Conservation (phyloP, 1,284 basidiomycete genomes). For the Athelia sp. region DNA sequence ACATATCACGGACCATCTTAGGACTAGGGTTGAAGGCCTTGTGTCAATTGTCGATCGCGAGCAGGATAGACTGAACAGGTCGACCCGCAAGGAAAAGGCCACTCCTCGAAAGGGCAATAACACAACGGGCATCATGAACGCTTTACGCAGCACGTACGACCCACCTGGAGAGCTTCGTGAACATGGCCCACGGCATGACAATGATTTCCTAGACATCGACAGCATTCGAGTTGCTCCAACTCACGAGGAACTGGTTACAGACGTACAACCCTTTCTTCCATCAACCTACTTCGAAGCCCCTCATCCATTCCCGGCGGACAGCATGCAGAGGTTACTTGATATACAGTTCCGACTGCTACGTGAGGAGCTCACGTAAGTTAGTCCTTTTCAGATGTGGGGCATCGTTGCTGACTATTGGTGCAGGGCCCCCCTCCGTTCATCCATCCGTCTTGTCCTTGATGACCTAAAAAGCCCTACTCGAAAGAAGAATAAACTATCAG, state of each 20-base stretch:
- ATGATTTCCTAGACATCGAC: conserved; percentile 52
- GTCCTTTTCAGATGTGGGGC: no score
- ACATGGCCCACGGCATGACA: conserved; percentile 59
- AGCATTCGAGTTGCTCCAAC: conserved; percentile 62
- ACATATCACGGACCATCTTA: conserved; percentile 33
- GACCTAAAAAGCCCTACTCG: conserved; percentile 28
- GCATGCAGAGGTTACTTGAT: conserved; percentile 59
- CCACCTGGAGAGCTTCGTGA: conserved; percentile 47
- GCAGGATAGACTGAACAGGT: conserved; percentile 20
- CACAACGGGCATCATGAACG: conserved; percentile 30
- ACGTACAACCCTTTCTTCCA: conserved; percentile 47
- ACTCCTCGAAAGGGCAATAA: conserved; percentile 8
- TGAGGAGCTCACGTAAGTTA: conserved; percentile 57
- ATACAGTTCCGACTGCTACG: conserved; percentile 67
- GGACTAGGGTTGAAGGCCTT: conserved; percentile 36
- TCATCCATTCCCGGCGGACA: conserved; percentile 48
- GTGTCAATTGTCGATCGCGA: conserved; percentile 35
- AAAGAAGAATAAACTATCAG: conserved; percentile 24
- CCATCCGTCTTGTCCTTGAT: conserved; percentile 38
- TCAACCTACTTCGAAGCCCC: conserved; percentile 52
- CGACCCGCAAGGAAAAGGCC: conserved; percentile 2
- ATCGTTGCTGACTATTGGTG: not conserved
- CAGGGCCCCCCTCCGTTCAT: conserved; percentile 47
- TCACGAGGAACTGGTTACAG: conserved; percentile 48
- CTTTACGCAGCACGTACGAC: conserved; percentile 39